These are phyloP conservation scores for Lactuca saligna DNA, from an alignment of 129 eudicot genomes.

Conservation along the genomic window DNA sequence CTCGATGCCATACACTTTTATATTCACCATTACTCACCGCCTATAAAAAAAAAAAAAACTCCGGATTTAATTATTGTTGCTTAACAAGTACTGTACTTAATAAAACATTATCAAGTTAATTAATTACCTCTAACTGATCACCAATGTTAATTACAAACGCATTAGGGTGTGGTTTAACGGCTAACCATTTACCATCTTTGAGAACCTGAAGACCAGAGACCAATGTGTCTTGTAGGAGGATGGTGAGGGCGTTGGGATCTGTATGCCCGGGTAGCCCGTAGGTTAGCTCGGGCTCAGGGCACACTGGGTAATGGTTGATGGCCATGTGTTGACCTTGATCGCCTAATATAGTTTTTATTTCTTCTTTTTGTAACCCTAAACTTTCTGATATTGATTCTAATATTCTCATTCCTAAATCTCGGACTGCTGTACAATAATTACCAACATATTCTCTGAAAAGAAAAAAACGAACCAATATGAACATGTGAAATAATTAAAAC, in stretches of 20 bases:
- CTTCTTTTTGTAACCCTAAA: slow-evolving; percentile 56
- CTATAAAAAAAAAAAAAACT: slow-evolving; percentile 19
- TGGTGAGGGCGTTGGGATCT: slow-evolving; percentile 83
- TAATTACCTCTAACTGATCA: slow-evolving; percentile 81
- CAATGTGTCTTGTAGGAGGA: slow-evolving; percentile 69
- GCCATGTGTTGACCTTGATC: slow-evolving; percentile 93
- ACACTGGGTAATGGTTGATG: slow-evolving; percentile 68
- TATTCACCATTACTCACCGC: slow-evolving; percentile 74
- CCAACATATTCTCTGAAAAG: slow-evolving; percentile 28
- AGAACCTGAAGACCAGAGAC: slow-evolving; percentile 78
- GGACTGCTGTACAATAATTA: slow-evolving; percentile 50
- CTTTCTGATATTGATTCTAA: slow-evolving; percentile 72
- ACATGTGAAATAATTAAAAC: background rate
- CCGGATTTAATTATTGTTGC: background rate
- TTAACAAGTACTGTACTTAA: background rate
- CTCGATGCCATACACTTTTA: slow-evolving; percentile 85
- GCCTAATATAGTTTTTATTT: slow-evolving; percentile 41
- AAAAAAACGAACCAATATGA: background rate
- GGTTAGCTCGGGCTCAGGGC: slow-evolving; percentile 85
- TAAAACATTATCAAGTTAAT: background rate
- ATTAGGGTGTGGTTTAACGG: slow-evolving; percentile 62
- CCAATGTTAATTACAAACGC: slow-evolving; percentile 90
- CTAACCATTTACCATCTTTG: slow-evolving; percentile 71
- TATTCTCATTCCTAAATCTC: slow-evolving; percentile 62
- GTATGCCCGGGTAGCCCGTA: slow-evolving; percentile 86